Base-by-base conservation (phyloP, 2,329 filamentous ascomycete species). In the Alternaria atra region DNA sequence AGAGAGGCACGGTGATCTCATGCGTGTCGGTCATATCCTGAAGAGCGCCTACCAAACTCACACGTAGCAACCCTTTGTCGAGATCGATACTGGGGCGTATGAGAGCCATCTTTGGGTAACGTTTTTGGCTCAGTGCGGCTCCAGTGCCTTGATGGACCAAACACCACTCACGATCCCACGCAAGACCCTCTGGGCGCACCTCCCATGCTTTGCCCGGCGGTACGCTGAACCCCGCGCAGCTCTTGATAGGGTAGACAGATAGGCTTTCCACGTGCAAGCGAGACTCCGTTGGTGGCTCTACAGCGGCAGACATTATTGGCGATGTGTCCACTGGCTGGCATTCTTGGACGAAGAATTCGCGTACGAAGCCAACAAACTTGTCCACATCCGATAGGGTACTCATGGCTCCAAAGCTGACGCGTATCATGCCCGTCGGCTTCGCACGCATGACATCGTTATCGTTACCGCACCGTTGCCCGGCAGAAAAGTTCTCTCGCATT, bases 101-200 rank as follows among this genome's bases (percentile, higher is more conserved):
- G 5, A 97, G 85, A 12, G 92, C 91, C 94, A 99, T 98, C 34
- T 84, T 87, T 2, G 94, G 92, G 73, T 95, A 90, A 65, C 89
- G 85, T 80, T 98, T 99, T 79, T 98, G 94, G 74, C 88, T 97
- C 55, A 99, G 82, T 6, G 91, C 93, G 69, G 90, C 89, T 0
- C 92, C 91, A 1, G 94, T 96, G 43, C 92, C 93, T 73, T 89
- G 87, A 75, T 97, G 94, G 13, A 99, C 84, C 20, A 99, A 82
- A 79, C 94, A 98, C 94, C 95, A 99, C 81, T 98, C 94, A 63
- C 95, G 86, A 77, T 99, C 95, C 93, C 94, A 98, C 8, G 89
- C 91, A 2, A 99, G 83, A 0, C 95, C 95, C 80, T 97, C 93
- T 7, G 86, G 83, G 56, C 86, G 87, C 20, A 98, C 85, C 69